These are phyloP conservation scores for Camellia japonica DNA, from an alignment of 148 eudicot species.

Conservation along the genomic window DNA sequence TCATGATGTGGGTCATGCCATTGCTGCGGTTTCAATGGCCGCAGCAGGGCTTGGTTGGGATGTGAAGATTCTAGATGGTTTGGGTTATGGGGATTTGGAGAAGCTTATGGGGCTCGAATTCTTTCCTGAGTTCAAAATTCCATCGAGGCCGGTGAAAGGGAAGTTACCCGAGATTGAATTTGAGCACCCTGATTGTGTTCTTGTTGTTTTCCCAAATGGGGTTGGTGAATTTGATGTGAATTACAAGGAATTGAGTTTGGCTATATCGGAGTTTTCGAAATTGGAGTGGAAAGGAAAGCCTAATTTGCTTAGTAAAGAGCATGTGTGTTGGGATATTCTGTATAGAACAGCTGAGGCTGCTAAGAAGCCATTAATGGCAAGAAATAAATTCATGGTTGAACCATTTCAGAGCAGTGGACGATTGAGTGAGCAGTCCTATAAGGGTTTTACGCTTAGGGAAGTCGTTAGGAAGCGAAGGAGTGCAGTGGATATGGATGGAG, in stretches of 20 bases:
- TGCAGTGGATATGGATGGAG: too few species aligned
- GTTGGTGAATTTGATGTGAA: slow-evolving; percentile 39
- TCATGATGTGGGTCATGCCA: slow-evolving; percentile 90
- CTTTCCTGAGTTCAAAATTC: slow-evolving; percentile 33
- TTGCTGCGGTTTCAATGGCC: slow-evolving; percentile 70
- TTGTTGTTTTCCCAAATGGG: slow-evolving; percentile 57
- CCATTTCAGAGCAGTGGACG: slow-evolving; percentile 53
- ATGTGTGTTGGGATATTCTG: slow-evolving; percentile 79
- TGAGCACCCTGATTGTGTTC: slow-evolving; percentile 82
- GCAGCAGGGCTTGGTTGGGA: slow-evolving; percentile 88
- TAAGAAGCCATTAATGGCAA: slow-evolving; percentile 47
- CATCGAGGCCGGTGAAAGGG: slow-evolving; percentile 63
- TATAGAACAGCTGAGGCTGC: slow-evolving; percentile 74
- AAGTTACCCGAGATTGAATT: slow-evolving; percentile 71
- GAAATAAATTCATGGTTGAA: slow-evolving; percentile 37
- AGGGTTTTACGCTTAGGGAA: slow-evolving; percentile 52
- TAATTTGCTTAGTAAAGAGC: slow-evolving; percentile 77
- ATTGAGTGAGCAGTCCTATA: slow-evolving; percentile 55
- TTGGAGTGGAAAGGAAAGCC: slow-evolving; percentile 81
- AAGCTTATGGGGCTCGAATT: slow-evolving; percentile 60
- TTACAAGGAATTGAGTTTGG: slow-evolving; percentile 37
- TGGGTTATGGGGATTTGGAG: slow-evolving; percentile 63
- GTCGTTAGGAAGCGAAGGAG: slow-evolving; percentile 55
- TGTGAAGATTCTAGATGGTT: slow-evolving; percentile 79
- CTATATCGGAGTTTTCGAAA: slow-evolving; percentile 34